Base-by-base conservation (phyloP, 108 stramenopile species). In the Cyclotella choctawhatcheeana region DNA sequence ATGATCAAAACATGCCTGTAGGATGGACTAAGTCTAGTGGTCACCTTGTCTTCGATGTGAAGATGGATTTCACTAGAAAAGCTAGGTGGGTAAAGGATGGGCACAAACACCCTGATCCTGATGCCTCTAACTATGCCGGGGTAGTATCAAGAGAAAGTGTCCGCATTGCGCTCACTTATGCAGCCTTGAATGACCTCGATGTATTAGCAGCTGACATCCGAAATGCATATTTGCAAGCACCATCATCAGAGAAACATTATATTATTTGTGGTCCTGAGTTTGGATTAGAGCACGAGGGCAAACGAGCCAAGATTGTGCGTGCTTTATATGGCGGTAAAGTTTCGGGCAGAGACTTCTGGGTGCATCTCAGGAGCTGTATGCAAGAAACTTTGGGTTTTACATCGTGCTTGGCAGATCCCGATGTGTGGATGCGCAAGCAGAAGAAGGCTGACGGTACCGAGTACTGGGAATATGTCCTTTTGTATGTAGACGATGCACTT, bases 301-400 rank as follows among this genome's bases (percentile, higher is more conserved):
- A 32, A 56, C 73, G 7, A 22, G 83, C 0, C 76, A 85, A 50
- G 82, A 85, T 86, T 43, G 32, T 26, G 32, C 64, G 84, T 26
- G 84, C 86, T 8, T 44, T 89, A 20, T 89, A 89, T 73, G 88
- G 87, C 4, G 52, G 58, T 0, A 81, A 84, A 66, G 37, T 55
- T 2, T 71, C 79, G 32, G 85, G 82, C 13, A 16, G 43, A 33
- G 79, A 72, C 51, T 89, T 79, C 54, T 48, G 87, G 58, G 52
- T 64, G 31, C 86, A 86, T 71, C 56, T 73, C 24, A 31, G 63
- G 0, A 44, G 44, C 6, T 69, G 64, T 35, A 74, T 83, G 72
- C 16, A 58, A 0, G 34, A 47, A 0, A 30, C 72, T 33, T 52
- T 86, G 2, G 76, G 66, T 0, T 89, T 80, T 58, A 50, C 24